These are phyloP conservation scores for Lasiodiplodia gonubiensis DNA, from an alignment of 2,329 filamentous ascomycete genomes.

Conservation along the genomic window DNA sequence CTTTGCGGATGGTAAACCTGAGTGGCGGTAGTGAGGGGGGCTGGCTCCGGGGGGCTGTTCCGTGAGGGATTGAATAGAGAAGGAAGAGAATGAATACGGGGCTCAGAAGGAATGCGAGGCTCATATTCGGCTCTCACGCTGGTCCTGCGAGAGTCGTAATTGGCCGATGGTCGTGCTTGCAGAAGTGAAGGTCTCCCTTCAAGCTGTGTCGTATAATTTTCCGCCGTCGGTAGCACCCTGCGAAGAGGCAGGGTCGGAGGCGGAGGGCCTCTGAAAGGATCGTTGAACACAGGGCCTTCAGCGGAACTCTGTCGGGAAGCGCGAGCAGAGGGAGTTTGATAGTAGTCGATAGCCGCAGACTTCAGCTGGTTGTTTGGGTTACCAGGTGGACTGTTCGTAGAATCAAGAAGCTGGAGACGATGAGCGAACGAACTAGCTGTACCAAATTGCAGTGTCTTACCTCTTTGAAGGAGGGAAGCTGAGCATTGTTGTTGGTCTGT, in stretches of 20 bases:
- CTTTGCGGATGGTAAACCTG: background rate
- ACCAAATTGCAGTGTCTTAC: background rate
- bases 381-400: background rate
- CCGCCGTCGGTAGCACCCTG: slow-evolving; percentile 27
- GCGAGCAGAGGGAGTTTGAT: background rate
- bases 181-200: background rate
- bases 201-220: slow-evolving; percentile 1
- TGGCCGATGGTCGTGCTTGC: background rate
- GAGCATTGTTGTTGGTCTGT: background rate
- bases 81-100: background rate
- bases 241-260: slow-evolving; percentile 27
- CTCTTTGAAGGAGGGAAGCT: background rate
- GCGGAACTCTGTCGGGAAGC: slow-evolving; percentile 3
- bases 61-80: background rate
- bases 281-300: slow-evolving; percentile 2
- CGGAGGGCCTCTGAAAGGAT: slow-evolving; percentile 15
- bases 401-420: background rate
- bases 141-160: background rate
- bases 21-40: background rate
- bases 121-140: slow-evolving; percentile 11
- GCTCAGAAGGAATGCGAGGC: slow-evolving; percentile 1
- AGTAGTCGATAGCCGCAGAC: background rate
- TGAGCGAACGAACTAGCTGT: background rate
- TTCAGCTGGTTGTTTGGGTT: background rate
- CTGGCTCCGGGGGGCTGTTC: background rate